Percentiles rank a stretch among this genome's conserved stretches.
Conservation (phyloP, 2,329 filamentous ascomycete species). For the Aureobasidium musti region DNA sequence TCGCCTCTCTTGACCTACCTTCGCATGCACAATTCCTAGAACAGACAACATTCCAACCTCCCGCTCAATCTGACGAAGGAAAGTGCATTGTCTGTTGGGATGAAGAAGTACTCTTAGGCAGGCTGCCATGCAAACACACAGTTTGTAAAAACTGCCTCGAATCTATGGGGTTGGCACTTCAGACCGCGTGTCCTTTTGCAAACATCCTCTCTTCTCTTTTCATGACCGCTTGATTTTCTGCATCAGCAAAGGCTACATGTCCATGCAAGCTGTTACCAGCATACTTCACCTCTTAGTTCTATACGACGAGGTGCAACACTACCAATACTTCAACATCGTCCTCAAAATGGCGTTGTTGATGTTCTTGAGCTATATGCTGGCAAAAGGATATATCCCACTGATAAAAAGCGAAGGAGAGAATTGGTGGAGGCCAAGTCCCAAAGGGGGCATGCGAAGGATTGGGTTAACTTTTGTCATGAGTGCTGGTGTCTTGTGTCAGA, state of each 20-base stretch:
- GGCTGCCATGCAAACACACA: neutral
- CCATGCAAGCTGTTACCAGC: neutral
- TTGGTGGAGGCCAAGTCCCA: neutral
- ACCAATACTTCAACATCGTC: neutral
- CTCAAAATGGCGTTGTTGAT: neutral
- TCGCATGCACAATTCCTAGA: neutral
- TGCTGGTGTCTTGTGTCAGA: neutral
- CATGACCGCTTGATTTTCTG: neutral
- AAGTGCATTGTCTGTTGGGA: conserved; percentile 2
- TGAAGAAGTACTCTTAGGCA: neutral
- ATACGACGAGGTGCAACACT: neutral
- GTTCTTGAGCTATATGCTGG: neutral
- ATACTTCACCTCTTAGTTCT: neutral
- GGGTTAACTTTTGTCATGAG: neutral
- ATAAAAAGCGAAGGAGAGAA: neutral
- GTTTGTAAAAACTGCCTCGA: neutral
- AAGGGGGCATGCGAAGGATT: neutral
- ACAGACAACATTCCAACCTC: neutral
- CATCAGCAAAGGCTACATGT: neutral
- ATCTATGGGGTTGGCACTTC: neutral
- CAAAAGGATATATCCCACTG: neutral
- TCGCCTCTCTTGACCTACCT: neutral
- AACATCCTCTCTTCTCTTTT: neutral
- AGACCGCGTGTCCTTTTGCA: neutral
- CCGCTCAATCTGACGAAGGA: neutral